phyloP scores from a whole-genome alignment of 2,329 filamentous ascomycete genomes.

The Cordyceps cicadae region DNA sequence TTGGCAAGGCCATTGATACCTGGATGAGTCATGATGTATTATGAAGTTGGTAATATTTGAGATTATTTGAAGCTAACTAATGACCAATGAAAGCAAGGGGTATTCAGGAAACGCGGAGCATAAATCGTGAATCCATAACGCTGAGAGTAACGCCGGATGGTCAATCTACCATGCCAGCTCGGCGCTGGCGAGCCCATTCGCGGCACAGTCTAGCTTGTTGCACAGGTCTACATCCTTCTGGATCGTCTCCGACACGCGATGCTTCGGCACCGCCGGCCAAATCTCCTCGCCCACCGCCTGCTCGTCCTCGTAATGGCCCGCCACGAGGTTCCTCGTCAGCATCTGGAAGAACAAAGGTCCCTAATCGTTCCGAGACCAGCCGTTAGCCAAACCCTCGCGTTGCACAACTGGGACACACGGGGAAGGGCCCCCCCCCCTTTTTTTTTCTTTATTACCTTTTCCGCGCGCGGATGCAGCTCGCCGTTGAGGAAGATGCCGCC shows the following conservation, averaged over 20 bases:
- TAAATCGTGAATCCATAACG: neutral
- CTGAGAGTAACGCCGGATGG: neutral
- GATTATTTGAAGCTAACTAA: neutral
- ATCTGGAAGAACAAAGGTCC: slow-evolving; percentile 39
- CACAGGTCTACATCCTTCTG: slow-evolving; percentile 22
- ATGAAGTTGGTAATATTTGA: neutral
- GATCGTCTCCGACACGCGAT: slow-evolving; percentile 18
- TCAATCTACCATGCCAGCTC: slow-evolving; percentile 16
- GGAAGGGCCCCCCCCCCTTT: no score
- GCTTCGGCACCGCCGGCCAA: slow-evolving; percentile 21
- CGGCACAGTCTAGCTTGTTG: slow-evolving; percentile 16
- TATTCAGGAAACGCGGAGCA: neutral
- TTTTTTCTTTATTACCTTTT: no score
- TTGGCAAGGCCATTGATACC: slow-evolving; percentile 26
- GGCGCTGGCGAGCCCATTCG: slow-evolving; percentile 5
- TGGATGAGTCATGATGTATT: slow-evolving; percentile 21
- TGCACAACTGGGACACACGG: no score
- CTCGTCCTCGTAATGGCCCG: slow-evolving; percentile 20
- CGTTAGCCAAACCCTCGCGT: neutral
- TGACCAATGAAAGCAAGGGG: neutral
- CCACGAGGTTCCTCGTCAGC: slow-evolving; percentile 20
- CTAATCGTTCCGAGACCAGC: slow-evolving; percentile 15
- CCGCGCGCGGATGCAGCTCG: slow-evolving; percentile 42
- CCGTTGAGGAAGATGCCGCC: slow-evolving; percentile 43
- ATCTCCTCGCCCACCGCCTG: slow-evolving; percentile 20